Conservation (phyloP, 2,329 filamentous ascomycete genomes). For the Leptoxyphium fumago region DNA sequence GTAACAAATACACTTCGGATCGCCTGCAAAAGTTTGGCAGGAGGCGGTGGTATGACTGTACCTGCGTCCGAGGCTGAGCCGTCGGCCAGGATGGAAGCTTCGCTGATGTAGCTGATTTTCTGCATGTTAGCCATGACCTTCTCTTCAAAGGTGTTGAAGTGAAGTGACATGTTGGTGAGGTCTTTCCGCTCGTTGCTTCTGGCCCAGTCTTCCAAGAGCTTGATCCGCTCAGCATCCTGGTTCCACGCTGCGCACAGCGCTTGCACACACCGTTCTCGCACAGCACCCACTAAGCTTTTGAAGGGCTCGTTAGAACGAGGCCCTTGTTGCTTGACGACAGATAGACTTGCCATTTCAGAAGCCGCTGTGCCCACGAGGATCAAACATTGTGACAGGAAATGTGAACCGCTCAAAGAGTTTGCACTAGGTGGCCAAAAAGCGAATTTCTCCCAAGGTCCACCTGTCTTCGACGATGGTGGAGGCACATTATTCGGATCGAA, state of each 20-base stretch:
- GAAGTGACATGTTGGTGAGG: constrained; percentile 77
- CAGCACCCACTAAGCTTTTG: constrained; percentile 57
- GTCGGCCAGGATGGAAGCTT: constrained; percentile 34
- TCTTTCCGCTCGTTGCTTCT: constrained; percentile 68
- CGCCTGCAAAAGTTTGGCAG: constrained; percentile 76
- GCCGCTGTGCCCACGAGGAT: constrained; percentile 73
- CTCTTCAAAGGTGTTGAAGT: constrained; percentile 75
- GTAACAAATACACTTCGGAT: constrained; percentile 85
- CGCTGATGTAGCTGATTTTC: constrained; percentile 85
- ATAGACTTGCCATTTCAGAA: constrained; percentile 67
- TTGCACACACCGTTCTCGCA: constrained; percentile 71
- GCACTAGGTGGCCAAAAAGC: constrained; percentile 93
- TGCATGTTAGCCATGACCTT: constrained; percentile 75
- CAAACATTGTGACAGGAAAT: constrained; percentile 74
- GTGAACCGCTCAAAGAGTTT: constrained; percentile 81
- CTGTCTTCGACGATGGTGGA: constrained; percentile 56
- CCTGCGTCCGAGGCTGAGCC: constrained; percentile 51
- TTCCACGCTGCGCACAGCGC: constrained; percentile 87
- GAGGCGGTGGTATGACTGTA: constrained; percentile 73
- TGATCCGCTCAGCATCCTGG: constrained; percentile 82
- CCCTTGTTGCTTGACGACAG: constrained; percentile 44
- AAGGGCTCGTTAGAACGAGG: constrained; percentile 44
- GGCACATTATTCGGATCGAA: constrained; percentile 67
- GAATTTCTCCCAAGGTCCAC: constrained; percentile 82
- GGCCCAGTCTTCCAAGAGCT: constrained; percentile 86